phyloP scores from a whole-genome alignment of 169 alveolate species.

The Besnoitia besnoiti region DNA sequence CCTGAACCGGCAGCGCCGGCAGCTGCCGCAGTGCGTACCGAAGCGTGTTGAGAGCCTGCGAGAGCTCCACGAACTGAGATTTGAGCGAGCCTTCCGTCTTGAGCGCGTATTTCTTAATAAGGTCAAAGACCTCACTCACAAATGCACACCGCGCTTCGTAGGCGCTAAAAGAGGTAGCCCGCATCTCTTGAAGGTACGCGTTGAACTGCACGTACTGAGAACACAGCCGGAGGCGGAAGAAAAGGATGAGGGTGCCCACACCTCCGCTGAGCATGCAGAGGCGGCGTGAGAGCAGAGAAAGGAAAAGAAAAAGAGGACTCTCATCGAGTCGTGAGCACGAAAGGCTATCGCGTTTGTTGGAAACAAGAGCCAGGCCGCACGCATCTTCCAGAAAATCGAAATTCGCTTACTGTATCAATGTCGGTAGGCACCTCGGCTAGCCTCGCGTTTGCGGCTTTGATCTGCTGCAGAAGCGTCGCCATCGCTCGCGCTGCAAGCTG shows the following conservation, averaged over 20 bases:
- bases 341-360: too few species aligned
- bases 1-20: not conserved
- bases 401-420: conserved; percentile 73
- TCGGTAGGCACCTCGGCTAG: conserved; percentile 78
- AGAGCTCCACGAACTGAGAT: conserved; percentile 42
- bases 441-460: conserved; percentile 72
- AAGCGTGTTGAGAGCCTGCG: conserved; percentile 47
- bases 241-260: not conserved
- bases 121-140: conserved; percentile 57
- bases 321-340: not conserved
- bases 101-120: conserved; percentile 36
- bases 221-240: not conserved
- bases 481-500: conserved; percentile 68
- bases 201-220: conserved; percentile 57
- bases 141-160: not conserved
- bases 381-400: not conserved
- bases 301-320: not conserved
- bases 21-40: conserved; percentile 27
- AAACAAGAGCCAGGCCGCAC: too few species aligned
- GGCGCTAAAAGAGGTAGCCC: not conserved
- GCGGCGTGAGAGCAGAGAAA: not conserved
- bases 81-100: conserved; percentile 26
- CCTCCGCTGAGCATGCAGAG: not conserved
- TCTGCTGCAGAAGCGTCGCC: conserved; percentile 68
- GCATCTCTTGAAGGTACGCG: conserved; percentile 25